These are phyloP conservation scores for Pulveroboletus frians DNA, from an alignment of 768 basidiomycete species.

Conservation along the genomic window DNA sequence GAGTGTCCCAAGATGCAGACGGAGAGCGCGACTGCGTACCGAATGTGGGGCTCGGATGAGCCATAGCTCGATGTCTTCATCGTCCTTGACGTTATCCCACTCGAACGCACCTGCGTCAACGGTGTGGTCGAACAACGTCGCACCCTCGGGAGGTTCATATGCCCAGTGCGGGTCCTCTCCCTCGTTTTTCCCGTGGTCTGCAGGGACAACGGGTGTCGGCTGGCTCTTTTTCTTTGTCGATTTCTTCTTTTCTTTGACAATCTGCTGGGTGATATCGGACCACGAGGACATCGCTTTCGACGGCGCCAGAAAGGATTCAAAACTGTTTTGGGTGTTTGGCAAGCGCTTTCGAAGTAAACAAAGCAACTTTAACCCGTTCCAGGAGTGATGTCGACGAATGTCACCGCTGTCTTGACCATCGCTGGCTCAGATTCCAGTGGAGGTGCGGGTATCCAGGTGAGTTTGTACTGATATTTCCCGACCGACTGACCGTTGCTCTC, in stretches of 20 bases:
- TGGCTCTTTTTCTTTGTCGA: constrained; percentile 9
- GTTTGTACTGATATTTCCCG: constrained; percentile 1
- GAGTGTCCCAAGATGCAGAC: neutral
- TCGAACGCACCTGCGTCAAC: constrained; percentile 52
- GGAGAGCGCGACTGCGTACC: constrained; percentile 38
- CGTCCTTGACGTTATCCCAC: constrained; percentile 57
- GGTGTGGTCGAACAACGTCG: constrained; percentile 42
- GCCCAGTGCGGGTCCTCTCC: constrained; percentile 53
- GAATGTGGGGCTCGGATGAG: constrained; percentile 63
- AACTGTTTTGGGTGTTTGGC: constrained; percentile 25
- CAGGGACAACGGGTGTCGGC: neutral
- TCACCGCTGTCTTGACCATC: constrained; percentile 55
- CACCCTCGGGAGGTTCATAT: constrained; percentile 53
- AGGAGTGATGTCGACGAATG: constrained; percentile 3
- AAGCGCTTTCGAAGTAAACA: neutral
- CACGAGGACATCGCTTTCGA: constrained; percentile 20
- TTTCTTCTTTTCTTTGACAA: constrained; percentile 9
- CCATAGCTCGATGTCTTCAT: constrained; percentile 63
- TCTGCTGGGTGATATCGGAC: constrained; percentile 13
- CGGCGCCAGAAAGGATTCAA: neutral
- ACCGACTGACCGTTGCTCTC: neutral
- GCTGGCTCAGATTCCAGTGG: constrained; percentile 81
- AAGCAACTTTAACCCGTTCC: too few species aligned
- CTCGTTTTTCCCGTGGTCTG: constrained; percentile 43
- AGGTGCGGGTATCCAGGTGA: constrained; percentile 86